These are phyloP conservation scores for Russula virescens DNA, from an alignment of 768 basidiomycete species.

Conservation along the genomic window DNA sequence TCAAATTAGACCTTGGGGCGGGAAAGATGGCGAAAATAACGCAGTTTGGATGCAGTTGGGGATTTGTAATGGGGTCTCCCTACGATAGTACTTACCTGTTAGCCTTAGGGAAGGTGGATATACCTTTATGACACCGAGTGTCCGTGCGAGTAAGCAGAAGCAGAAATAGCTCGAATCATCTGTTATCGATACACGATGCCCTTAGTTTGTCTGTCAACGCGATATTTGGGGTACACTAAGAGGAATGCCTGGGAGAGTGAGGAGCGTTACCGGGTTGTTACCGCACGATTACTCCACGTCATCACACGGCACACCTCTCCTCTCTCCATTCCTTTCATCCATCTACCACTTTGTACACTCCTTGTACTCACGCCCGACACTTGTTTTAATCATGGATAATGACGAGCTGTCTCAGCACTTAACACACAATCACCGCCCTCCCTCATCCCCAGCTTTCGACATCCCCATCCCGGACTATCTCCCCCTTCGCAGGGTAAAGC, in stretches of 20 bases:
- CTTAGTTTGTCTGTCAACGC: too few species aligned
- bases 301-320: slow-evolving; percentile 6
- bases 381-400: slow-evolving; percentile 5
- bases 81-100: too few species aligned
- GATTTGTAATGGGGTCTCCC: too few species aligned
- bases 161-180: too few species aligned
- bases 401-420: slow-evolving; percentile 18
- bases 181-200: too few species aligned
- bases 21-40: too few species aligned
- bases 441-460: slow-evolving; percentile 40
- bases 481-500: slow-evolving; percentile 61
- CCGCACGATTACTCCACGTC: slow-evolving; percentile 18
- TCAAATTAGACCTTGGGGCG: too few species aligned
- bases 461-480: slow-evolving; percentile 58
- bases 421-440: neutral
- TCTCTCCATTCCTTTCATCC: neutral
- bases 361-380: neutral
- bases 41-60: too few species aligned
- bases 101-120: too few species aligned
- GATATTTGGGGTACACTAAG: too few species aligned
- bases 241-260: slow-evolving; percentile 9
- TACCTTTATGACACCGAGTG: too few species aligned
- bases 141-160: too few species aligned
- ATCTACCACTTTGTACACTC: neutral
- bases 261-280: neutral